Evolutionary conservation across 805 yeast genomes (phyloP).

Genomic region (Wickerhamiella azyma): DNA sequence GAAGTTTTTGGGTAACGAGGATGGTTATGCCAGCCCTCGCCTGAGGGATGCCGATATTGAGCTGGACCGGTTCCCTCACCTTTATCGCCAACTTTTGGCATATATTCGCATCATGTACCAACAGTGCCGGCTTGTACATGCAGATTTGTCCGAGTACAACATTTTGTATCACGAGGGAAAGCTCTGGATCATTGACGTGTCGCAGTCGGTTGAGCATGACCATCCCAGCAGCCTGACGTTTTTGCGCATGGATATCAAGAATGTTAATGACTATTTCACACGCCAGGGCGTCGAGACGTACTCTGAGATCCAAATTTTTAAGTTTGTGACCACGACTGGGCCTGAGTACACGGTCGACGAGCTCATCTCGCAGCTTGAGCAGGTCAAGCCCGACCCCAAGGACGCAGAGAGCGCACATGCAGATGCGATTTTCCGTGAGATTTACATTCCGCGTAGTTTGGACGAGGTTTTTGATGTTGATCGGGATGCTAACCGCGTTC

Average conservation of each 20-base stretch:
- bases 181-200: slow-evolving; percentile 84
- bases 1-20: slow-evolving; percentile 70
- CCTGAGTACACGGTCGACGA: slow-evolving; percentile 26
- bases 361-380: slow-evolving; percentile 17
- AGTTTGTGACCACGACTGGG: slow-evolving; percentile 43
- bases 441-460: slow-evolving; percentile 56
- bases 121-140: slow-evolving; percentile 83
- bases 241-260: slow-evolving; percentile 92
- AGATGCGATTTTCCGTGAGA: slow-evolving; percentile 82
- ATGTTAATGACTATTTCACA: slow-evolving; percentile 78
- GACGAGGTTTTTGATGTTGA: slow-evolving; percentile 41
- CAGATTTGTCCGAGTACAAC: slow-evolving; percentile 92
- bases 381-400: slow-evolving; percentile 19
- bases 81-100: slow-evolving; percentile 65
- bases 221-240: slow-evolving; percentile 96
- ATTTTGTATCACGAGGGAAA: slow-evolving; percentile 63
- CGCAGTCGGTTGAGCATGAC: slow-evolving; percentile 95
- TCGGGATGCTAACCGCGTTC: slow-evolving; percentile 47
- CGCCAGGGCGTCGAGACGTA: slow-evolving; percentile 61
- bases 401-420: slow-evolving; percentile 40
- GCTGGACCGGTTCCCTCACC: slow-evolving; percentile 41
- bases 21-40: slow-evolving; percentile 85
- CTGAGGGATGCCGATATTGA: slow-evolving; percentile 69
- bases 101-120: slow-evolving; percentile 82
- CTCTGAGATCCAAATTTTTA: slow-evolving; percentile 70